Conservation (phyloP, 208 protist species). For the Trypanosoma scelopori region DNA sequence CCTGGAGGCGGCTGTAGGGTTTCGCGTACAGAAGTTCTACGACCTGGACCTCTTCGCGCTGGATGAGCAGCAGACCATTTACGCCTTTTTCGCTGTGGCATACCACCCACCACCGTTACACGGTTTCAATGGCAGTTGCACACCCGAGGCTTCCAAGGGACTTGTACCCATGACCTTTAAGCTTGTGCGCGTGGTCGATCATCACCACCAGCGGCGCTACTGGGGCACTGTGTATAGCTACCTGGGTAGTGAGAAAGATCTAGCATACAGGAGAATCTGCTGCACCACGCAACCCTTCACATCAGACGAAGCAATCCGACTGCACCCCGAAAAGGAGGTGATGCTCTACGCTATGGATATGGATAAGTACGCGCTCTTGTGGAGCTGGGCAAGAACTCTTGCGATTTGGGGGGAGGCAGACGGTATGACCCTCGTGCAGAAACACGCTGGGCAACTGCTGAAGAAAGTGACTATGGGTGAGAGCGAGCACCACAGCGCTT, state of each 20-base stretch:
- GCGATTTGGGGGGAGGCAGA: constrained; percentile 28
- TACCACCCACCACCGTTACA: constrained; percentile 25
- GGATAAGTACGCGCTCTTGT: constrained; percentile 19
- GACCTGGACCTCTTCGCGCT: constrained; percentile 33
- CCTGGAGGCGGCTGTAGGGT: constrained; percentile 28
- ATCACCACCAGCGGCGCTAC: constrained; percentile 23
- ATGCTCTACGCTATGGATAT: constrained; percentile 25
- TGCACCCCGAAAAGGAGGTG: constrained; percentile 16
- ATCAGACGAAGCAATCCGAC: constrained; percentile 29
- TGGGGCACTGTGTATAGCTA: constrained; percentile 24
- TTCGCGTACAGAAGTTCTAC: constrained; percentile 30
- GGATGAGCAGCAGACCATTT: constrained; percentile 26
- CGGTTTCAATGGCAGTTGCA: neutral
- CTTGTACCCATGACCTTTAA: constrained; percentile 38
- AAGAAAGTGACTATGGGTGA: neutral
- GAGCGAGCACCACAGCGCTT: neutral
- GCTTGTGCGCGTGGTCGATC: constrained; percentile 24
- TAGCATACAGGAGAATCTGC: constrained; percentile 7
- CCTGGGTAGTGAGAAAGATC: constrained; percentile 20
- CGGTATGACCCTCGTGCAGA: constrained; percentile 26
- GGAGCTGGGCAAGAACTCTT: constrained; percentile 28
- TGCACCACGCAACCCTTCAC: constrained; percentile 29
- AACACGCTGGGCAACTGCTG: constrained; percentile 10
- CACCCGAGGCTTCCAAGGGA: constrained; percentile 17
- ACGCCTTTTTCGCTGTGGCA: constrained; percentile 30